Percentiles rank a stretch among this genome's conserved stretches.
Conservation (phyloP, 1,139 yeast species). For the Yamadazyma trypodendri region DNA sequence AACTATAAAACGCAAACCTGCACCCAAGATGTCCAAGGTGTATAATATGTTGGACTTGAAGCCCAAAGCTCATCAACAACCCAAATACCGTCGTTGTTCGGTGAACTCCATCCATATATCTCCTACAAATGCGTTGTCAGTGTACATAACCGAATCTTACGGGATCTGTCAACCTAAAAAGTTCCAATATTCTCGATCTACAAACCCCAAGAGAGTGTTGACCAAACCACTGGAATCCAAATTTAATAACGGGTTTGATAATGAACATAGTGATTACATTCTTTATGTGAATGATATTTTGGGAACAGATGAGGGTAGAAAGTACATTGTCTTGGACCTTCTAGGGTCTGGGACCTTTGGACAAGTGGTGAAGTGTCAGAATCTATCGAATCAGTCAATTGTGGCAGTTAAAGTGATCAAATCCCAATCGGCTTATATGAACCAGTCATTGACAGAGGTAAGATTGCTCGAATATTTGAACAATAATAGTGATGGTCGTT, state of each 20-base stretch:
- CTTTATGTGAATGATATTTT: constrained; percentile 90
- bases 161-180: constrained; percentile 79
- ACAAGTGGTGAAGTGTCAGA: constrained; percentile 97
- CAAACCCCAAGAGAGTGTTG: constrained; percentile 86
- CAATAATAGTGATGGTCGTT: constrained; percentile 69
- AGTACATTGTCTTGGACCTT: constrained; percentile 84
- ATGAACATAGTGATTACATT: constrained; percentile 86
- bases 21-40: constrained; percentile 41
- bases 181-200: constrained; percentile 78
- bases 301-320: constrained; percentile 84
- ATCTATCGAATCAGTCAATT: constrained; percentile 79
- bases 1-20: constrained; percentile 27
- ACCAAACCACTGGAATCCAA: constrained; percentile 91
- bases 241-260: constrained; percentile 81
- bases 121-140: constrained; percentile 83
- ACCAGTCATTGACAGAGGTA: constrained; percentile 91
- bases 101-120: constrained; percentile 77
- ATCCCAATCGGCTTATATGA: constrained; percentile 86
- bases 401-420: constrained; percentile 95
- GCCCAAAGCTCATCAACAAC: constrained; percentile 63
- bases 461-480: constrained; percentile 80
- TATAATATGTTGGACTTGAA: constrained; percentile 51
- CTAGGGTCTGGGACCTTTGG: constrained; percentile 98
- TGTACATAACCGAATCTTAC: constrained; percentile 76
- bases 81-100: constrained; percentile 79